Base-by-base conservation (phyloP, 768 basidiomycete species). In the Nevesoporus exiguus region DNA sequence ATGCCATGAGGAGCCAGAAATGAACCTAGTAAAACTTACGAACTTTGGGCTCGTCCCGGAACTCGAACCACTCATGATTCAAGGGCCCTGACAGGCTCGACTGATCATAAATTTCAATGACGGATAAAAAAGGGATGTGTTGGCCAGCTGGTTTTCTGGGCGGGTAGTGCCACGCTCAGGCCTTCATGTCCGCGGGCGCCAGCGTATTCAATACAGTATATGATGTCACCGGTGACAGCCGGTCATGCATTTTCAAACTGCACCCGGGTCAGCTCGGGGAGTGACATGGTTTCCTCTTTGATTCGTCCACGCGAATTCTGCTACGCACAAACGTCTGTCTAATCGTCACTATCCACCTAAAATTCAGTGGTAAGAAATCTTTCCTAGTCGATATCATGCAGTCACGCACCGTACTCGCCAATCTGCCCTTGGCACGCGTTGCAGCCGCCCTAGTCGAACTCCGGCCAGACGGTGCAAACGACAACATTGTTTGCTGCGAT, bases 391-490 rank as follows among this genome's bases (percentile, higher is more conserved):
- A 37, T n/a, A 25, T 33, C 39, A 13, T 7, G 13, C 15, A 13
- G 27, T 44, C 48, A 70, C 76, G 55, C 47, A 80, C 78, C 50
- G 67, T 66, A 34, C 62, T 72, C 3, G 81, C 78, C 70, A 87
- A 80, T 70, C 73, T 88, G 40, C 80, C 79, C 61, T 76, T 81
- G 10, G 90, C 86, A 61, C 76, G 83, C 17, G 82, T 76, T 7
- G 90, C 89, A 14, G 90, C 89, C 0, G 86, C 78, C 49, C 89
- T 71, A 1, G 83, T 81, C 15, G 83, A 79, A 31, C 61, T 68
- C 8, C 84, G 73, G 7, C 80, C 79, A 29, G 77, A 75, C 10
- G 88, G 83, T 0, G 83, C 80, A 57, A 90, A 90, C 33, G 71
- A 80, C 50, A 90, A 67, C 40, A 82, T 85, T 1, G 77, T 55